Conservation (phyloP, 1,284 basidiomycete species). For the Sutorius eximius region DNA sequence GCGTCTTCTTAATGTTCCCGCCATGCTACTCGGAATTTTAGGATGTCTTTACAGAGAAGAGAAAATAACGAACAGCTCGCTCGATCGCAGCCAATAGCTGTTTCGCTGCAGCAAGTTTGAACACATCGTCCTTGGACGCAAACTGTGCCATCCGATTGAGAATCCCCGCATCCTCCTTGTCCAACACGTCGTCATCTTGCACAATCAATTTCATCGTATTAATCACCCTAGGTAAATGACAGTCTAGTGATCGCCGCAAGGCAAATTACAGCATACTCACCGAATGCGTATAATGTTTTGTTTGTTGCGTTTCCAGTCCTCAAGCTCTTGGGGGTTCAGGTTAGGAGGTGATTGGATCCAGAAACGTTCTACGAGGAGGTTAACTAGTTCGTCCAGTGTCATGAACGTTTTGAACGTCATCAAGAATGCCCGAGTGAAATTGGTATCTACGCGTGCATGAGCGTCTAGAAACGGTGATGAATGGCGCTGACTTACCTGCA, state of each 20-base stretch:
- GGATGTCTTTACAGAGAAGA: neutral
- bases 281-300: constrained; percentile 69
- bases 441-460: constrained; percentile 45
- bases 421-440: constrained; percentile 75
- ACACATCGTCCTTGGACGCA: constrained; percentile 46
- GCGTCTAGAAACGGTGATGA: neutral
- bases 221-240: constrained; percentile 44
- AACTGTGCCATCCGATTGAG: constrained; percentile 58
- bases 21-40: constrained; percentile 36
- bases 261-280: constrained; percentile 34
- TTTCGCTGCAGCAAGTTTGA: constrained; percentile 48
- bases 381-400: constrained; percentile 63
- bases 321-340: constrained; percentile 51
- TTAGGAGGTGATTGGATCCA: constrained; percentile 59
- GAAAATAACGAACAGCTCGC: constrained; percentile 45
- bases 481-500: constrained; percentile 41
- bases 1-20: constrained; percentile 36
- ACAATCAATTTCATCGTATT: constrained; percentile 62
- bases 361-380: constrained; percentile 66
- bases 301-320: constrained; percentile 70
- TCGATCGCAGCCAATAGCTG: constrained; percentile 55
- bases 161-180: constrained; percentile 54
- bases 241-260: neutral
- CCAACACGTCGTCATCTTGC: constrained; percentile 56
- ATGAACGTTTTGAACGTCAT: constrained; percentile 84